Evolutionary conservation across 2,329 filamentous ascomycete species (phyloP), one percentile per base, ranked within the genome.

Genomic region (Incumbomyces delicatus): DNA sequence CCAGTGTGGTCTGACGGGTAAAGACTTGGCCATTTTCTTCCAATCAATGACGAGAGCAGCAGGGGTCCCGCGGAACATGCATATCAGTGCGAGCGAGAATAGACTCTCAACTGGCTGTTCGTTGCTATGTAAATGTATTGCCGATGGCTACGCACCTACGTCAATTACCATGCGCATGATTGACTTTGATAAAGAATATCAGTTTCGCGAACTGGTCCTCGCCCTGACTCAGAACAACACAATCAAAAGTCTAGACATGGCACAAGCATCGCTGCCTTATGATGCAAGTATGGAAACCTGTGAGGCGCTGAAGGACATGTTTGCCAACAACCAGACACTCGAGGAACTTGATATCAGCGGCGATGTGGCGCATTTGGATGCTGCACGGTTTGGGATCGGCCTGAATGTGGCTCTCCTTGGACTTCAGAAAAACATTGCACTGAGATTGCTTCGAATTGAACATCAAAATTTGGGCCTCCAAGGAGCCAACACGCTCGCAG

Each of bases 361-460:
- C 7, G 82, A 85, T 56, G 79, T 81, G 53, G 81, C 82, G 5
- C 76, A 83, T 55, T 62, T 86, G n/a, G 82, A 85, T 57, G 79
- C 79, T 3, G 80, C 80, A 2, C 75, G 80, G 41, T 78, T 85
- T 51, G 82, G 82, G 13, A 77, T 80, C 46, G 81, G 81, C 2
- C 71, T 86, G 49, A 84, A 83, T 55, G 69, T 77, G 44, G 80
- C 82, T 14, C 63, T 86, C 48, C 72, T 72, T 14, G 81, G 81
- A 3, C 63, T 86, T 51, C 79, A 80, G 57, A 69, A 72, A 47
- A 86, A 86, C 59, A 75, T 65, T 29, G 73, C 77, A 1, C 60
- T 86, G 45, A 76, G 75, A 51, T 67, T 79, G 12, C 66, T 86
- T 47, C 73, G 75, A 46, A 80, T 86, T 44, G 78, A 83, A 60